Percentiles rank a stretch among this genome's conserved stretches.
Evolutionary conservation across 192 early-diverging fungal genomes (phyloP).

Genomic region (Rhizophagus clarus): DNA sequence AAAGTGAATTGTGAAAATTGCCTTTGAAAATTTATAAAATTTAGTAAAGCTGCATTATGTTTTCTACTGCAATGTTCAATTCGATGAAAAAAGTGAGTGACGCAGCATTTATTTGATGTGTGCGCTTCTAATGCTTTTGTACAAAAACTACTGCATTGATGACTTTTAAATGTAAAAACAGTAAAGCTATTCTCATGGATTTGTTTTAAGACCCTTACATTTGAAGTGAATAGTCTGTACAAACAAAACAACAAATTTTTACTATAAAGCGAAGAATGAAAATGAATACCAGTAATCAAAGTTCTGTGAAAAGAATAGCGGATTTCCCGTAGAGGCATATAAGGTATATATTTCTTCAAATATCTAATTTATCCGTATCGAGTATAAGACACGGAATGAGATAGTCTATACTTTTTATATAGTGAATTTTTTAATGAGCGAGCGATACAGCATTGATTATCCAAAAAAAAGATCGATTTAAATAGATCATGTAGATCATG

Average conservation of each 20-base stretch:
- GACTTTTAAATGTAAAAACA: neutral
- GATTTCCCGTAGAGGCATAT: neutral
- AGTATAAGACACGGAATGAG: neutral
- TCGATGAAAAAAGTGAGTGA: neutral
- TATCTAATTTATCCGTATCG: neutral
- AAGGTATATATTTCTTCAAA: neutral
- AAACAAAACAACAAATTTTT: neutral
- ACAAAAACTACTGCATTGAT: neutral
- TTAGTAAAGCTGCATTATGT: neutral
- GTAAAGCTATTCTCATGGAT: neutral
- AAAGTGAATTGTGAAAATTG: neutral
- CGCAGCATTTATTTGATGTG: neutral
- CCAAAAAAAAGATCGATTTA: too few relatives aligned
- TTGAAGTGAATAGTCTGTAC: neutral
- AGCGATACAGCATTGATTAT: too few relatives aligned
- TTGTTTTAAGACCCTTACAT: neutral
- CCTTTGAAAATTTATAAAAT: neutral
- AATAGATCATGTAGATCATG: too few relatives aligned
- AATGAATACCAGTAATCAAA: neutral
- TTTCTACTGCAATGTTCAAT: neutral
- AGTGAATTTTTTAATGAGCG: too few relatives aligned
- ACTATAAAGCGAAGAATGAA: neutral
- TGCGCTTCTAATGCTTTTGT: neutral
- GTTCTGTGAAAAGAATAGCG: neutral
- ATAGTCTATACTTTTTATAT: neutral